A percentile compares a stretch with the other conserved stretches of the same genome.
These are phyloP conservation scores for Clathrus columnatus DNA, from an alignment of 768 basidiomycete genomes.

Conservation along the genomic window DNA sequence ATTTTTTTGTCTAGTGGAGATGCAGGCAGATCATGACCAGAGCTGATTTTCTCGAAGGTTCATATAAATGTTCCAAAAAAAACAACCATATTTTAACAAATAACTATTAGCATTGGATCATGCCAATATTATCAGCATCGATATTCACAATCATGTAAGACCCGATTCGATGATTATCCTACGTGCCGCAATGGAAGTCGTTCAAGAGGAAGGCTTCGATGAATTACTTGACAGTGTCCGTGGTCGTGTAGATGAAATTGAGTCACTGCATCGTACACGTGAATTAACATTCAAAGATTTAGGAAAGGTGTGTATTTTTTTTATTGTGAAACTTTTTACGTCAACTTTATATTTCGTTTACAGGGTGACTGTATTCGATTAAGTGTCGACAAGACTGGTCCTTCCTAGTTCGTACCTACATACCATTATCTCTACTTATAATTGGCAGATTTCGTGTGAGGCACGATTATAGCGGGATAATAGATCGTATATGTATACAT, in stretches of 20 bases:
- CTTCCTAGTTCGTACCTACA: constrained; percentile 16
- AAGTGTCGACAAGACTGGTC: constrained; percentile 49
- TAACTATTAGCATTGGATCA: constrained; percentile 47
- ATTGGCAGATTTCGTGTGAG: not conserved
- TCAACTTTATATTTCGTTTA: not conserved
- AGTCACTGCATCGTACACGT: constrained; percentile 70
- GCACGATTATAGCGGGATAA: not conserved
- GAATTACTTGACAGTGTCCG: constrained; percentile 66
- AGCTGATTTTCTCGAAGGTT: constrained; percentile 73
- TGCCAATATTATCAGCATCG: constrained; percentile 68
- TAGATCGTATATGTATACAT: not conserved
- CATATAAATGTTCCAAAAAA: constrained; percentile 15
- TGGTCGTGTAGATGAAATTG: constrained; percentile 77
- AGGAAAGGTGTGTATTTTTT: constrained; percentile 29
- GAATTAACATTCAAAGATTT: constrained; percentile 44
- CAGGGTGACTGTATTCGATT: constrained; percentile 35
- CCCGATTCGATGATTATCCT: constrained; percentile 75
- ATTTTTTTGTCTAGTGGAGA: constrained; percentile 35
- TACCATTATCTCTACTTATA: not conserved
- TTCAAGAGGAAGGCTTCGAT: constrained; percentile 69
- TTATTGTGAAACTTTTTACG: not conserved
- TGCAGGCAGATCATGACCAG: constrained; percentile 79
- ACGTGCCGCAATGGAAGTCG: constrained; percentile 61
- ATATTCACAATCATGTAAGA: constrained; percentile 68
- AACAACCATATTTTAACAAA: no score